Conservation (phyloP, 192 early-diverging fungal genomes). For the Chytriomyces confervae region DNA sequence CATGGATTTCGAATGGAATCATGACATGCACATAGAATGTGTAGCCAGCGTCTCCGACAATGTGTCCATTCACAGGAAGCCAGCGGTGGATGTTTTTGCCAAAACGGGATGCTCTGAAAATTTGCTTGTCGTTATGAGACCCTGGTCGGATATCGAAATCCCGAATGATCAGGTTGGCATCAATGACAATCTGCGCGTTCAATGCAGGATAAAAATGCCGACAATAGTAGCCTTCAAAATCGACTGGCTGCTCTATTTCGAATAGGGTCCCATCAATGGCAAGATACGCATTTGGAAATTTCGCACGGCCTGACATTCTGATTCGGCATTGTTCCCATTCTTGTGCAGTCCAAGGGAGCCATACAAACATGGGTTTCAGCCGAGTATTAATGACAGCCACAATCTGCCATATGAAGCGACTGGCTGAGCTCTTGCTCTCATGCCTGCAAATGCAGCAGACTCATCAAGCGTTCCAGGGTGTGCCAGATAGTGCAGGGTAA, state of each 20-base stretch:
- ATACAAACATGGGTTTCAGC: not conserved
- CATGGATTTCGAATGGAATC: not conserved
- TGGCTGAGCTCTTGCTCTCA: slow-evolving; percentile 18
- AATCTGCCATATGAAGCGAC: slow-evolving; percentile 8
- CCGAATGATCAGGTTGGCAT: not conserved
- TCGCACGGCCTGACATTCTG: not conserved
- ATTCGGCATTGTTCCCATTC: not conserved
- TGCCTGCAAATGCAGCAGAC: slow-evolving; percentile 12
- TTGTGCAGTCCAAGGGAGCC: not conserved
- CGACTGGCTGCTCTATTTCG: not conserved
- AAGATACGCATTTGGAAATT: slow-evolving; percentile 10
- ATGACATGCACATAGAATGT: slow-evolving; percentile 1
- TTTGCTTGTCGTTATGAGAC: not conserved
- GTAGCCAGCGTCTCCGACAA: slow-evolving; percentile 17
- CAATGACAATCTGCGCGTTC: slow-evolving; percentile 13
- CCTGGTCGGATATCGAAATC: slow-evolving; percentile 5
- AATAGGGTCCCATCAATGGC: slow-evolving; percentile 21
- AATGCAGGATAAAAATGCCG: not conserved
- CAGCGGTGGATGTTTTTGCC: slow-evolving; percentile 12
- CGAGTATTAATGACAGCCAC: not conserved
- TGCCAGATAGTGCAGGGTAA: slow-evolving; percentile 16
- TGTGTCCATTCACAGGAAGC: not conserved
- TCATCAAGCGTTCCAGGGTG: slow-evolving; percentile 12
- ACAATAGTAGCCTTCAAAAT: slow-evolving; percentile 18
- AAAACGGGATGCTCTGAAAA: not conserved